Base-by-base conservation (phyloP, 257 asterid species). In the Nicotiana noctiflora region DNA sequence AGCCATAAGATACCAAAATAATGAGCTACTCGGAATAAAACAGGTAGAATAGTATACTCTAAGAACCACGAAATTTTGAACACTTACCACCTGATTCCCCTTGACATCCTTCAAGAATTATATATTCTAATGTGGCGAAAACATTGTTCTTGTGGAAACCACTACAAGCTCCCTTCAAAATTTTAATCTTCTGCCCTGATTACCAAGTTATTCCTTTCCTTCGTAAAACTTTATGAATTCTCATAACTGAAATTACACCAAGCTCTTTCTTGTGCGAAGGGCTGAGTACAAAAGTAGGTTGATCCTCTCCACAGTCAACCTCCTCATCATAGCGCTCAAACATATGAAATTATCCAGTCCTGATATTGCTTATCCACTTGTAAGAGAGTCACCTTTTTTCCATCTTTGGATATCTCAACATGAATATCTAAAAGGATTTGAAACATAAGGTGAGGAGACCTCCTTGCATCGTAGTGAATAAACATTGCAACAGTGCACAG, bases 41-140 rank as follows among this genome's bases (percentile, higher is more conserved):
- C 61, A 74, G 52, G 34, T 40, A 23, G 34, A 46, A 70, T 14
- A 37, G 23, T 13, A 51, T 2, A 34, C 44, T 74, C 59, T 67
- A 76, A 15, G 59, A 57, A 57, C 52, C 53, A 53, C 52, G 27
- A 70, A 13, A 21, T 17, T 19, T 21, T 79, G 18, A 55, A 67
- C 11, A 88, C 94, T 86, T 89, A 91, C 97, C 89, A 61, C 93
- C 88, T 9, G 88, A 79, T 75, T 93, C 97, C 64, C 93, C 98
- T 19, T 49, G 81, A 52, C 82, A 85, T 80, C 96, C 93, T 87
- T 90, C 94, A 81, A 92, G 85, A 83, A 92, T 80, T 23, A 93
- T 85, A 79, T 78, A 90, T 84, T 93, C 93, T 79, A 93, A 83
- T 15, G 93, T 92, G 19, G 93, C 97, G 83, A 46, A 93, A 34